A percentile compares a stretch with the other conserved stretches of the same genome.
Evolutionary conservation across 768 basidiomycete genomes (phyloP).

Genomic region (Rhizopogon vesiculosus): DNA sequence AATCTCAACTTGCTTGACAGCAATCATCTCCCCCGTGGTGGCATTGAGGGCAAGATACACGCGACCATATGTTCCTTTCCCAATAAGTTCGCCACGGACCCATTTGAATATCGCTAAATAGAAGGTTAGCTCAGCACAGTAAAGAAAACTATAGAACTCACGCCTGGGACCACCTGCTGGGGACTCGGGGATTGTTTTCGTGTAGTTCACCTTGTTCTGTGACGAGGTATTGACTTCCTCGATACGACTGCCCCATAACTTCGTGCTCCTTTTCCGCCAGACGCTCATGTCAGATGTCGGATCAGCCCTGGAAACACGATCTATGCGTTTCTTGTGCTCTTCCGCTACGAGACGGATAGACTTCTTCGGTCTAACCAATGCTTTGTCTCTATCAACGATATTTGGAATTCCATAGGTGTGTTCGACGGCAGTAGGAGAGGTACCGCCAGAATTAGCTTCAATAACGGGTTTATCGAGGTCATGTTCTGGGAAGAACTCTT

Average conservation of each 20-base stretch:
- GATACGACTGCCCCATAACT: conserved; percentile 90
- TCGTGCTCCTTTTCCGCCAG: conserved; percentile 81
- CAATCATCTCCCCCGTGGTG: conserved; percentile 97
- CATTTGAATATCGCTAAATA: conserved; percentile 86
- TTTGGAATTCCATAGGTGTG: conserved; percentile 34
- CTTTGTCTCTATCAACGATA: conserved; percentile 27
- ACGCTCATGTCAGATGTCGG: conserved; percentile 44
- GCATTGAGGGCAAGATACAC: conserved; percentile 96
- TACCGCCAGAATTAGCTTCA: conserved; percentile 76
- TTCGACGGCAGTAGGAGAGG: conserved; percentile 68
- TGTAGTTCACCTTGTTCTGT: conserved; percentile 46
- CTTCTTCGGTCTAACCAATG: conserved; percentile 67
- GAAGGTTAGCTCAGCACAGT: conserved; percentile 11
- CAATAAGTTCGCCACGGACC: conserved; percentile 97
- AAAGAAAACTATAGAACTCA: conserved; percentile 35
- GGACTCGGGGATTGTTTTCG: conserved; percentile 48
- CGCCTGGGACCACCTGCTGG: conserved; percentile 62
- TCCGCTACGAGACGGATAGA: conserved; percentile 90
- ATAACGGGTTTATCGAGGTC: conserved; percentile 96
- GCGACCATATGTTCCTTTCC: conserved; percentile 93
- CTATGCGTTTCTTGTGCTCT: conserved; percentile 76
- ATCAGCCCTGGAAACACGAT: conserved; percentile 62
- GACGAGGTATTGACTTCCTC: conserved; percentile 86
- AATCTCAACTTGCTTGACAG: conserved; percentile 98
- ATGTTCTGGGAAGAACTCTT: conserved; percentile 94